Evolutionary conservation across 345 rosid species (phyloP), one percentile per base, ranked within the genome.

Genomic region (Isatis tinctoria): DNA sequence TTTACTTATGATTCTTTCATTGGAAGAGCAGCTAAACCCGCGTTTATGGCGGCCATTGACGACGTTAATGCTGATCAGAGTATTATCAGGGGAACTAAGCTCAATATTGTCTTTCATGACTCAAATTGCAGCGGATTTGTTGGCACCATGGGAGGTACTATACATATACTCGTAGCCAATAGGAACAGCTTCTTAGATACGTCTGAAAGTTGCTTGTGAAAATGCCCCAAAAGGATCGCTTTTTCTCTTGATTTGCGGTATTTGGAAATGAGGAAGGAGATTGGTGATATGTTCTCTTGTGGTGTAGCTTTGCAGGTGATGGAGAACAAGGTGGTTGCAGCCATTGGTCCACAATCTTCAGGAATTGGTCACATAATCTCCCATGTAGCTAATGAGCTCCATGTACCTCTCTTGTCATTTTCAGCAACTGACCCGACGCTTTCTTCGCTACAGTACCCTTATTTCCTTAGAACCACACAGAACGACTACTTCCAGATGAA

Each of bases 331-430:
- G 87, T 94, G 22, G 84, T 87, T 49, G 84, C 82, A 60, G 96
- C 82, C 59, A 82, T 94, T 70, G 98, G 98, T 70, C 98, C 98
- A 26, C 97, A 91, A 63, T 94, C 97, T 70, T 94, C 98, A 8
- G 96, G 88, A 30, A 82, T 94, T 82, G 93, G 95, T 70, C 98
- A 91, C 71, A 72, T 91, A 62, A 85, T 94, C 71, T 90, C 97
- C 32, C 93, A 87, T 64, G 84, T 86, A 22, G 87, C 83, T 33
- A 82, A 85, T 37, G 95, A 89, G 74, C 88, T 89, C n/a, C 90
- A 84, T 30, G 79, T 85, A 43, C 95, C 95, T 14, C 82, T 89
- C 64, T 80, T 89, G 33, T 84, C 87, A 30, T 89, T 87, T 45
- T 90, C 81, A 73, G 91, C 91, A n/a, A 89, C 95, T 0, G 95